Base-by-base conservation (phyloP, 441 rosid genomes). In the Cnidoscolus chayamansa region DNA sequence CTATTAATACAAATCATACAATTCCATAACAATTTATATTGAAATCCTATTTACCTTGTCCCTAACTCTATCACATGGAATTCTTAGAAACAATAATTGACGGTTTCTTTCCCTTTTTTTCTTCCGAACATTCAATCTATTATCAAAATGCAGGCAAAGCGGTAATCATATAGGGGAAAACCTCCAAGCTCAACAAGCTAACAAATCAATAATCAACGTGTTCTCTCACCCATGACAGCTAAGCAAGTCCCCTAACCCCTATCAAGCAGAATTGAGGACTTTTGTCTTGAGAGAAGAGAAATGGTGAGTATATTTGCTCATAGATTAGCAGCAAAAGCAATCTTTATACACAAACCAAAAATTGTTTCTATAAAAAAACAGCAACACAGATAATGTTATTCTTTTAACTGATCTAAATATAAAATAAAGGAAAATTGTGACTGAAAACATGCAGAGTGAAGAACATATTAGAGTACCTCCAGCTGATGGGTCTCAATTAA, bases 401-500 rank as follows among this genome's bases (percentile, higher is more conserved):
- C 7, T 10, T 54, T 35, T n/a, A 63, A 25, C 31, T 30, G 6
- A 37, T 7, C 57, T 45, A 57, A 37, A 57, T 20, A 55, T 2
- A 64, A 53, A 55, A 62, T 25, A 19, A 0, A 13, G 10, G n/a
- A 31, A 63, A 17, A 37, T 6, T 30, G 4, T 35, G 45, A 62
- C 56, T 63, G 43, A 47, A 58, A 55, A 54, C 8, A 43, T 47
- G 61, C 45, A 40, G 45, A 40, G 6, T 40, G 6, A 40, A 40
- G 45, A 3, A 40, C 45, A 3, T 40, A 40, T 40, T 40, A 6
- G 6, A 40, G 70, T 85, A 92, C 99, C 96, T 94, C 99, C 75
- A 86, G 90, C 70, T 92, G 99, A 81, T 94, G 99, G 81, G 99
- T 94, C 82, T 94, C 97, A 65, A 92, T 90, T 78, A 94, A 85